Evolutionary conservation across 1,284 basidiomycete species (phyloP), one percentile per base, ranked within the genome.

Genomic region (Cryptococcus sp.): DNA sequence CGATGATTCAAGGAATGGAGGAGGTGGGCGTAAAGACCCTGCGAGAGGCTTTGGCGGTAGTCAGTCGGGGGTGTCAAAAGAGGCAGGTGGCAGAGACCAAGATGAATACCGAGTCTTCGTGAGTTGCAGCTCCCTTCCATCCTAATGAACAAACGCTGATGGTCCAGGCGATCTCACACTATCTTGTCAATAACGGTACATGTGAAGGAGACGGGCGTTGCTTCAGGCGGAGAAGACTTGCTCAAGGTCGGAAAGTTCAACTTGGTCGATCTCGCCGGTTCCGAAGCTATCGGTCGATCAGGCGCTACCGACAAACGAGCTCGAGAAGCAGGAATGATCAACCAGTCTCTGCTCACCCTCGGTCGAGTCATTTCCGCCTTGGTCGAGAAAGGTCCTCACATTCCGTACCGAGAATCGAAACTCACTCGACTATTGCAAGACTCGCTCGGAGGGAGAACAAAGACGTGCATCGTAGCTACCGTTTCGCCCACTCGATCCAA

Each of bases 261-360:
- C 72, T 82, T 99, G 18, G 95, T 98, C 48, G 94, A 98, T 68
- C 77, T 98, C 51, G 95, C 95, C 33, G 95, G 95, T 5, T 94
- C 90, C 4, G 95, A 99, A 73, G 97, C 97, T 63, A 94, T 99
- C 60, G 94, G 92, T 9, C 80, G 94, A 16, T 92, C 88, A 0
- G 95, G 95, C 6, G 95, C 95, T 1, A 90, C 93, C 71, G 88
- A 97, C 68, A 91, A 90, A 69, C 79, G 93, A 48, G 95, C 94
- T 2, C 79, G 91, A 58, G 95, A 99, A 68, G 95, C 95, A 1
- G 95, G 95, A 7, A 95, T 95, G 87, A 99, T 99, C 73, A 99
- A 99, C 67, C 91, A 97, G 74, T 95, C 90, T 67, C 77, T 99
- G 33, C 77, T 99, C 5, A 97, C 95, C 19, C 83, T 99, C 12